Percentiles rank a stretch among this genome's conserved stretches.
These are phyloP conservation scores for Paramecium octaurelia DNA, from an alignment of 73 alveolate genomes.

Conservation along the genomic window DNA sequence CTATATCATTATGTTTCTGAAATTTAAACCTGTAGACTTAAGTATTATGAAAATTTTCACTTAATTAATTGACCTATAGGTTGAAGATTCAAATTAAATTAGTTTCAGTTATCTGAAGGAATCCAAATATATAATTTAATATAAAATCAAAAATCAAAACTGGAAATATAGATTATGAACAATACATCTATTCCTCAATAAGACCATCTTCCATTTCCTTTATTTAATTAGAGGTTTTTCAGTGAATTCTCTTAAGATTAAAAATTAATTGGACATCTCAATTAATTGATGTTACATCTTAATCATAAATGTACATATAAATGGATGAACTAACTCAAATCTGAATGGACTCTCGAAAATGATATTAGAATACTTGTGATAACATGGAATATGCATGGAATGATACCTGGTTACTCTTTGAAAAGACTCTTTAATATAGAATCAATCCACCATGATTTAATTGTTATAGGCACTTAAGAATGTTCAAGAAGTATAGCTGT, in stretches of 20 bases:
- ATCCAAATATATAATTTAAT: not conserved
- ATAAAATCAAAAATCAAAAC: not conserved
- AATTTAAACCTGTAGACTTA: too few species aligned
- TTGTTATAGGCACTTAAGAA: constrained; percentile 88
- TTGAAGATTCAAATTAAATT: too few species aligned
- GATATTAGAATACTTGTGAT: constrained; percentile 63
- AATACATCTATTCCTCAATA: not conserved
- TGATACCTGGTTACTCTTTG: constrained; percentile 62
- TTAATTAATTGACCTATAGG: too few species aligned
- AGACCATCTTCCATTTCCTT: not conserved
- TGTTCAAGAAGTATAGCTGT: constrained; percentile 87
- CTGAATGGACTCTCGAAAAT: not conserved
- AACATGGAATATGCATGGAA: constrained; percentile 86
- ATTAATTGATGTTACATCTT: not conserved
- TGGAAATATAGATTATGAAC: not conserved
- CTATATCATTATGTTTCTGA: too few species aligned
- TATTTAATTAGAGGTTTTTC: not conserved
- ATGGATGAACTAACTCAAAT: not conserved
- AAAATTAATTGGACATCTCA: not conserved
- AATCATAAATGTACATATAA: constrained; percentile 17
- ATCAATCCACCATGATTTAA: constrained; percentile 76
- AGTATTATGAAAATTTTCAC: too few species aligned
- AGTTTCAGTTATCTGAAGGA: too few species aligned
- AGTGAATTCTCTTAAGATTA: not conserved
- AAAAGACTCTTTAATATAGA: constrained; percentile 63